Evolutionary conservation across 768 basidiomycete genomes (phyloP).

Genomic region (Multifurca ochricompacta): DNA sequence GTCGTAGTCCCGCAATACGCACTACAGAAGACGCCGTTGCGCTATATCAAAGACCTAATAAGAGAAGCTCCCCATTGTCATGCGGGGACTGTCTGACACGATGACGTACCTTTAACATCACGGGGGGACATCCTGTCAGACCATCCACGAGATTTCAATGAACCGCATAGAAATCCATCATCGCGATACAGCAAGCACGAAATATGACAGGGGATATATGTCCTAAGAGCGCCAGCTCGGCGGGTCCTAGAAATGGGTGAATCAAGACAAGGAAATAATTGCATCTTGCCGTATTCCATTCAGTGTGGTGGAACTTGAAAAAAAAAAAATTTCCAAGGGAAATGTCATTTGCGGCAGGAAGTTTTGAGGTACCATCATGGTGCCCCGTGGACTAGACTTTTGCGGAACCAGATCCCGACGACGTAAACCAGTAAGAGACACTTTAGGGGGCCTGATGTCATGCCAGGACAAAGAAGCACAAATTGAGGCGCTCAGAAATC

Average conservation of each 20-base stretch:
- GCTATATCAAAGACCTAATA: not conserved
- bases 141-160: not conserved
- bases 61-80: not conserved
- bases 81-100: not conserved
- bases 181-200: not conserved
- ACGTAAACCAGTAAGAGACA: not conserved
- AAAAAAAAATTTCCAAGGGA: constrained; percentile 13
- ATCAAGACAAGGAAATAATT: not conserved
- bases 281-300: not conserved
- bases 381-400: not conserved
- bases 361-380: constrained; percentile 6
- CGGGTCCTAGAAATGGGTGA: not conserved
- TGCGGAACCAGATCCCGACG: not conserved
- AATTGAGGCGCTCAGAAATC: not conserved
- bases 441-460: not conserved
- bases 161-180: not conserved
- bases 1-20: not conserved
- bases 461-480: not conserved
- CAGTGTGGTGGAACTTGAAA: not conserved
- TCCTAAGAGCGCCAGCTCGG: not conserved
- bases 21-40: not conserved
- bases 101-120: constrained; percentile 1
- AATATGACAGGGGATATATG: not conserved
- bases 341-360: not conserved
- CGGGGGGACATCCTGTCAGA: not conserved